Conservation (phyloP, 305 asterid genomes). For the Solanum hybrid region DNA sequence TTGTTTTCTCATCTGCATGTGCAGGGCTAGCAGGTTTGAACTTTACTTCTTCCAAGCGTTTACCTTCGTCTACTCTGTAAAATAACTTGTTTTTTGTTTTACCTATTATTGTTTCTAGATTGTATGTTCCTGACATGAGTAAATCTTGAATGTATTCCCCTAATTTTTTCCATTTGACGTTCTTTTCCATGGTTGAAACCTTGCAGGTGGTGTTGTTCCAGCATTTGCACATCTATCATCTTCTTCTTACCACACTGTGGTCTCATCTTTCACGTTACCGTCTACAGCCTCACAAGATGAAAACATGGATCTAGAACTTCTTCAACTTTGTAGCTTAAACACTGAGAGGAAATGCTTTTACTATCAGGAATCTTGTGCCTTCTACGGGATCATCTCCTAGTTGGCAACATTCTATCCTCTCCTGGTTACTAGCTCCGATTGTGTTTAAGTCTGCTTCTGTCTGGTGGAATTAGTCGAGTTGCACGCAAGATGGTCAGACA, state of each 20-base stretch:
- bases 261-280: conserved; percentile 43
- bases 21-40: conserved; percentile 75
- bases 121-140: neutral
- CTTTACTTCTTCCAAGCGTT: conserved; percentile 7
- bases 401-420: too few relatives aligned
- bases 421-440: neutral
- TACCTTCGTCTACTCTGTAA: neutral
- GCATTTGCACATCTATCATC: conserved; percentile 77
- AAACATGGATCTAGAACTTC: conserved; percentile 17
- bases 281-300: conserved; percentile 39
- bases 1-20: conserved; percentile 77
- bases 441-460: neutral
- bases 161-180: neutral
- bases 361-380: neutral
- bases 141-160: neutral
- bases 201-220: conserved; percentile 77
- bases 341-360: neutral
- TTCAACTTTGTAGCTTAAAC: conserved; percentile 15
- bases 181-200: neutral
- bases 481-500: neutral
- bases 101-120: neutral
- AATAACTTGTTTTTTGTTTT: neutral
- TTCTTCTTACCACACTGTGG: conserved; percentile 62
- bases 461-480: neutral
- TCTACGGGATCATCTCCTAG: neutral